Conservation (phyloP, 2,329 filamentous ascomycete species). For the Beauveria varroae region DNA sequence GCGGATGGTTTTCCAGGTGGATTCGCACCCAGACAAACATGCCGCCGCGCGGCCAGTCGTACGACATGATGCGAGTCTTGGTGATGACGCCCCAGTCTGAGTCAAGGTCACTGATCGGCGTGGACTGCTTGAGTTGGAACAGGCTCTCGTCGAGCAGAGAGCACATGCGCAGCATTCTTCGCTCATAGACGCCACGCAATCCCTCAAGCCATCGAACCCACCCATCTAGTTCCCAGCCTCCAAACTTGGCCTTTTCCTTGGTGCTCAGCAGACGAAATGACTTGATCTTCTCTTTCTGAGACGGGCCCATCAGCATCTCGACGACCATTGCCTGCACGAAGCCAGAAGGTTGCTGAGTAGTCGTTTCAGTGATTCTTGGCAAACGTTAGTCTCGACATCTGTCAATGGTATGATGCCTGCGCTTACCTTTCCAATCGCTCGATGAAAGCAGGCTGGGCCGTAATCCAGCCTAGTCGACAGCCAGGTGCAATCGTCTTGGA, state of each 20-base stretch:
- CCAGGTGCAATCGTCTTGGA: slow-evolving; percentile 89
- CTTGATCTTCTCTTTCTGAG: slow-evolving; percentile 40
- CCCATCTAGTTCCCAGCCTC: slow-evolving; percentile 70
- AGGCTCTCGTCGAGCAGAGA: slow-evolving; percentile 61
- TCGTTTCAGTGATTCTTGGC: slow-evolving; percentile 64
- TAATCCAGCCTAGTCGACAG: slow-evolving; percentile 85
- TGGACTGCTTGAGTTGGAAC: slow-evolving; percentile 57
- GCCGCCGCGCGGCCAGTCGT: slow-evolving; percentile 73
- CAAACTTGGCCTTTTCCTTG: slow-evolving; percentile 39
- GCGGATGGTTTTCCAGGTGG: slow-evolving; percentile 64
- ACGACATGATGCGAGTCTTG: slow-evolving; percentile 67
- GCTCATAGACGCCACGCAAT: slow-evolving; percentile 74
- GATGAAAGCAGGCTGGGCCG: slow-evolving; percentile 69
- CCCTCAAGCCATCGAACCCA: slow-evolving; percentile 91
- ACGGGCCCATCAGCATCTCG: slow-evolving; percentile 66
- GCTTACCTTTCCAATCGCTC: slow-evolving; percentile 52
- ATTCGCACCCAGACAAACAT: slow-evolving; percentile 88
- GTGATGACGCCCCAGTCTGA: slow-evolving; percentile 69
- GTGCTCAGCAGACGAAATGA: slow-evolving; percentile 37
- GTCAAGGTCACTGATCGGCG: slow-evolving; percentile 31
- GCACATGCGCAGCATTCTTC: slow-evolving; percentile 77
- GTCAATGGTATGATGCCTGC: no score
- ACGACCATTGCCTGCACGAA: slow-evolving; percentile 82
- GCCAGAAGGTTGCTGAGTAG: slow-evolving; percentile 78
- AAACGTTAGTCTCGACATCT: background rate